Conservation (phyloP, 495 filamentous ascomycete species). For the Oidiodendron maius region DNA sequence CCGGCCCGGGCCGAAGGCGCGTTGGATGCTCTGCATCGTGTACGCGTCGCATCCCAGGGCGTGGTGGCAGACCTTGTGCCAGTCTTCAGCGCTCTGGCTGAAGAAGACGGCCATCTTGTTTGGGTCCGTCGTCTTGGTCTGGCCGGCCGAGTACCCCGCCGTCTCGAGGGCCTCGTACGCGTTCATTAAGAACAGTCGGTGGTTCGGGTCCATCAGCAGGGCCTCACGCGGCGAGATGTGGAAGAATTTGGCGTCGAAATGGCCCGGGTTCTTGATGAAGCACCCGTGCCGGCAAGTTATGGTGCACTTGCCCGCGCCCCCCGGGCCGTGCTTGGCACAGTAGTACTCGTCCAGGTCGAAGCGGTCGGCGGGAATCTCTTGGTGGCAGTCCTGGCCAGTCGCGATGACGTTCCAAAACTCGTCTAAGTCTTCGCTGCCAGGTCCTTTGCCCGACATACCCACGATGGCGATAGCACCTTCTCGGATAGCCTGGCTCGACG, state of each 20-base stretch:
- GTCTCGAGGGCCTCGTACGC: constrained; percentile 89
- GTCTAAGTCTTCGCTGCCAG: constrained; percentile 52
- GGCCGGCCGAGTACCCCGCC: constrained; percentile 80
- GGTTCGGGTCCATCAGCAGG: constrained; percentile 80
- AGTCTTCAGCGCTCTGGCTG: constrained; percentile 87
- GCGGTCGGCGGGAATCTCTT: constrained; percentile 61
- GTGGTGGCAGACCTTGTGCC: constrained; percentile 78
- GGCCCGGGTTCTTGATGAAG: constrained; percentile 39
- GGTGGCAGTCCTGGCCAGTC: constrained; percentile 56
- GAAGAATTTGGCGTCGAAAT: constrained; percentile 59
- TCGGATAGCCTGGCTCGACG: constrained; percentile 20
- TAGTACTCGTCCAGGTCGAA: constrained; percentile 76
- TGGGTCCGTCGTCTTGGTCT: constrained; percentile 74
- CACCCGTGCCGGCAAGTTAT: constrained; percentile 66
- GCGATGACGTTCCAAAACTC: constrained; percentile 65
- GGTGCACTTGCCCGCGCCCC: constrained; percentile 75
- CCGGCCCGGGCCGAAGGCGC: constrained; percentile 79
- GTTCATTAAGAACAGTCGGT: constrained; percentile 76
- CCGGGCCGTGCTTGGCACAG: constrained; percentile 68
- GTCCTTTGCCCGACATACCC: constrained; percentile 72
- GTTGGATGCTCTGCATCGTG: constrained; percentile 81
- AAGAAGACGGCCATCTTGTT: constrained; percentile 87
- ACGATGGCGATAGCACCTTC: constrained; percentile 53
- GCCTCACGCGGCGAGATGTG: constrained; percentile 93
- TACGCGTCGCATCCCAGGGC: constrained; percentile 87